A percentile compares a stretch with the other conserved stretches of the same genome.
These are phyloP conservation scores for Mortierella sp. DNA, from an alignment of 371 early-diverging fungal species.

Conservation along the genomic window DNA sequence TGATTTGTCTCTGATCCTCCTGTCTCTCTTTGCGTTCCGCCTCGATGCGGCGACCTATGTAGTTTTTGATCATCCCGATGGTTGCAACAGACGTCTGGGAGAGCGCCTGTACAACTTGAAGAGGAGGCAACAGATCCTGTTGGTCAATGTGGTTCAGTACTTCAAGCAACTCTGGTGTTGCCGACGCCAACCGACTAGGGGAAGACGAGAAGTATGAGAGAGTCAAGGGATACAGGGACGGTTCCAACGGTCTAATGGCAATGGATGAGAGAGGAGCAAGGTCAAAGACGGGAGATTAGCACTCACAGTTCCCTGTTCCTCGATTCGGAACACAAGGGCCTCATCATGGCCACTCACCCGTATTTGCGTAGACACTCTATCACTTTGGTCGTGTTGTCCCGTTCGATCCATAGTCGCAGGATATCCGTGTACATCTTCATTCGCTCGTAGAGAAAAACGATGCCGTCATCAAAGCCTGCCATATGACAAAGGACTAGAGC, in stretches of 20 bases:
- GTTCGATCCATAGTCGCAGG: conserved; percentile 82
- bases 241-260: conserved; percentile 76
- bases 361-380: conserved; percentile 81
- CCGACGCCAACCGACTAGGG: conserved; percentile 56
- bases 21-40: conserved; percentile 72
- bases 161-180: conserved; percentile 67
- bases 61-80: conserved; percentile 85
- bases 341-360: conserved; percentile 65
- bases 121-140: conserved; percentile 85
- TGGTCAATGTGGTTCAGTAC: conserved; percentile 86
- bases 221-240: conserved; percentile 84
- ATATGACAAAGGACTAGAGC: conserved; percentile 89
- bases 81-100: conserved; percentile 86
- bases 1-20: conserved; percentile 72
- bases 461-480: conserved; percentile 84
- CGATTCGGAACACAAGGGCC: not conserved
- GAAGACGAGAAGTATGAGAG: conserved; percentile 85
- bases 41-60: conserved; percentile 81
- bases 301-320: not conserved
- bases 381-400: conserved; percentile 78
- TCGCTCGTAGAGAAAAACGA: conserved; percentile 86
- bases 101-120: conserved; percentile 88
- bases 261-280: not conserved
- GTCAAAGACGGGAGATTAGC: conserved; percentile 3
- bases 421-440: conserved; percentile 85